Percentiles rank a stretch among this genome's conserved stretches.
Conservation (phyloP, 495 filamentous ascomycete species). For the Ascodesmis nigricans region DNA sequence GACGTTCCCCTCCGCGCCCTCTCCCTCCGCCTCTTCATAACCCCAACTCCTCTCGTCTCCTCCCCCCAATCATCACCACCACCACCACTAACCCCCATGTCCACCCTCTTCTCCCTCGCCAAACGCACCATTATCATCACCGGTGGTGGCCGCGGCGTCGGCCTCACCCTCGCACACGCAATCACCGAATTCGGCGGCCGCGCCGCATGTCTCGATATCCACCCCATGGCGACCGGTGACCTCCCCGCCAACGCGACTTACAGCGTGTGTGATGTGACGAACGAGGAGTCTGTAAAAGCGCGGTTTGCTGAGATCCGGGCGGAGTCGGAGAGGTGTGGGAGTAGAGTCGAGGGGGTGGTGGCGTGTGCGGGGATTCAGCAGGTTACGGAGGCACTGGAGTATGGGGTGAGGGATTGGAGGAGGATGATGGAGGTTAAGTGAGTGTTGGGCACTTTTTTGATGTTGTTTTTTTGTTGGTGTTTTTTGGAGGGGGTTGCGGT, state of each 20-base stretch:
- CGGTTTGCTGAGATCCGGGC: not conserved
- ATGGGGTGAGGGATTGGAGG: conserved; percentile 2
- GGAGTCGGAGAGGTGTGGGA: not conserved
- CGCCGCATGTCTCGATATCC: conserved; percentile 6
- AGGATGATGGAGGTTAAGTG: conserved; percentile 5
- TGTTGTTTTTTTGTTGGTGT: too few relatives aligned
- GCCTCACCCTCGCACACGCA: conserved; percentile 1
- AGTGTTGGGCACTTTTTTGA: too few relatives aligned
- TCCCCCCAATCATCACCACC: too few relatives aligned
- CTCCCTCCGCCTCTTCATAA: too few relatives aligned
- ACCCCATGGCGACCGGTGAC: not conserved
- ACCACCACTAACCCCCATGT: too few relatives aligned
- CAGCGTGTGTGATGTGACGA: not conserved
- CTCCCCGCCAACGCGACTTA: not conserved
- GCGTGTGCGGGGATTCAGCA: not conserved
- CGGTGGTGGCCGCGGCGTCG: too few relatives aligned
- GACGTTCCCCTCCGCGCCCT: too few relatives aligned
- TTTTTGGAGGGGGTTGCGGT: too few relatives aligned
- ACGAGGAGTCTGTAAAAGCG: not conserved
- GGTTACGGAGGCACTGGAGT: not conserved
- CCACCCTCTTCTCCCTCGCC: too few relatives aligned
- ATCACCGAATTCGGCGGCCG: conserved; percentile 4
- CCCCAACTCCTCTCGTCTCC: too few relatives aligned
- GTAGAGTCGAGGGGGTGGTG: not conserved
- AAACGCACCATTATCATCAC: too few relatives aligned